Percentiles rank a stretch among this genome's conserved stretches.
These are phyloP conservation scores for Fraxinus velutina DNA, from an alignment of 305 asterid genomes.

Conservation along the genomic window DNA sequence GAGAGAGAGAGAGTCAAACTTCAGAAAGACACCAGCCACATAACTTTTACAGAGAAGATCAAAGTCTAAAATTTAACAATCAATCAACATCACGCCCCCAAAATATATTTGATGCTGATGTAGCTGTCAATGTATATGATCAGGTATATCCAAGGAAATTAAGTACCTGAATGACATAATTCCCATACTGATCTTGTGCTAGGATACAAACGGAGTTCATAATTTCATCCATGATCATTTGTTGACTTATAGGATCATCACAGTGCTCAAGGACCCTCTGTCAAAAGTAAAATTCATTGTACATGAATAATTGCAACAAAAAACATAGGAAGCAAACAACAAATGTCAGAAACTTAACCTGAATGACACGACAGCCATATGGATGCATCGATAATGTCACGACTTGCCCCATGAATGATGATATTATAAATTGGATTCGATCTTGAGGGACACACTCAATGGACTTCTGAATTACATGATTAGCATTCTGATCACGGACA, in stretches of 20 bases:
- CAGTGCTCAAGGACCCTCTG: slow-evolving; percentile 88
- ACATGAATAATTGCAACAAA: neutral
- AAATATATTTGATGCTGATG: neutral
- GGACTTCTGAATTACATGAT: slow-evolving; percentile 88
- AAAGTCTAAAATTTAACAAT: neutral
- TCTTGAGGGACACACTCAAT: slow-evolving; percentile 74
- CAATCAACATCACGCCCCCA: neutral
- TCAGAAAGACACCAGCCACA: neutral
- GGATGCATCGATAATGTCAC: slow-evolving; percentile 76
- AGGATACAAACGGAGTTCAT: slow-evolving; percentile 62
- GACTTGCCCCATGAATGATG: slow-evolving; percentile 69
- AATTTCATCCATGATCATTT: slow-evolving; percentile 66
- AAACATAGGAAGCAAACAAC: slow-evolving; percentile 9
- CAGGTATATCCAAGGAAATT: neutral
- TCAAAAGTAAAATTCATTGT: slow-evolving; percentile 12
- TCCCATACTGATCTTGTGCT: slow-evolving; percentile 80
- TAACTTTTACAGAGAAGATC: neutral
- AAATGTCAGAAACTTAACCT: slow-evolving; percentile 39
- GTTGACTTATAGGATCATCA: slow-evolving; percentile 53
- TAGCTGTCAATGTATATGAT: neutral
- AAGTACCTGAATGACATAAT: slow-evolving; percentile 70
- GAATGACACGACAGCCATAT: slow-evolving; percentile 88
- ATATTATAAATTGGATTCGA: slow-evolving; percentile 54
- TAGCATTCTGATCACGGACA: slow-evolving; percentile 79
- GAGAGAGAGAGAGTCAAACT: neutral